A percentile compares a stretch with the other conserved stretches of the same genome.
Evolutionary conservation across 2,329 filamentous ascomycete species (phyloP).

Genomic region (Cordyceps militaris): DNA sequence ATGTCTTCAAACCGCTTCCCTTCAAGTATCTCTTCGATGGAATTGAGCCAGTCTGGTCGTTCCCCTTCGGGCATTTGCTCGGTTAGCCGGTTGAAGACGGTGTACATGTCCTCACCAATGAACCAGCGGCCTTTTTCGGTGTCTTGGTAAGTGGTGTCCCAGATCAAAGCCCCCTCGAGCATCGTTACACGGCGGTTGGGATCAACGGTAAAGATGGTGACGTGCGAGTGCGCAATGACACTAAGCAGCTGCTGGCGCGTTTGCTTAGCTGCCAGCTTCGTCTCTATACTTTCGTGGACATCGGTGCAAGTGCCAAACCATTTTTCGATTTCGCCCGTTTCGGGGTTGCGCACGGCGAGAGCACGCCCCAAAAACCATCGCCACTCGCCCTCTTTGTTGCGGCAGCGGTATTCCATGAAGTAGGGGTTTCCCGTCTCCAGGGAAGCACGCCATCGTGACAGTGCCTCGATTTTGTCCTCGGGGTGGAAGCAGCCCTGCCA

Average conservation of each 20-base stretch:
- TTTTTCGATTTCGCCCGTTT: slow-evolving; percentile 62
- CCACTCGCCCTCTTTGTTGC: slow-evolving; percentile 60
- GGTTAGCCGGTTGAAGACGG: slow-evolving; percentile 51
- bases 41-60: slow-evolving; percentile 43
- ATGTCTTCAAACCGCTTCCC: slow-evolving; percentile 54
- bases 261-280: slow-evolving; percentile 57
- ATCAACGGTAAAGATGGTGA: slow-evolving; percentile 70
- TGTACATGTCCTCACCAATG: slow-evolving; percentile 56
- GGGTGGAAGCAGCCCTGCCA: slow-evolving; percentile 62
- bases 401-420: slow-evolving; percentile 63
- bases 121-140: slow-evolving; percentile 39
- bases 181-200: slow-evolving; percentile 54
- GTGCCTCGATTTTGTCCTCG: slow-evolving; percentile 56
- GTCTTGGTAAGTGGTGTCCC: slow-evolving; percentile 37
- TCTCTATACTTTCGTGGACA: slow-evolving; percentile 66
- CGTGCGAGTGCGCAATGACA: slow-evolving; percentile 67
- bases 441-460: slow-evolving; percentile 52
- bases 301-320: slow-evolving; percentile 82
- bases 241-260: slow-evolving; percentile 64
- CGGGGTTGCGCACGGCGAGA: slow-evolving; percentile 57
- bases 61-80: slow-evolving; percentile 36
- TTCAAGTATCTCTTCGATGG: slow-evolving; percentile 58
- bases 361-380: slow-evolving; percentile 74
- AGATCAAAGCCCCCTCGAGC: slow-evolving; percentile 60
- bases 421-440: slow-evolving; percentile 63